Conservation (phyloP, 129 eudicot genomes). For the Gnaphalium uliginosum region DNA sequence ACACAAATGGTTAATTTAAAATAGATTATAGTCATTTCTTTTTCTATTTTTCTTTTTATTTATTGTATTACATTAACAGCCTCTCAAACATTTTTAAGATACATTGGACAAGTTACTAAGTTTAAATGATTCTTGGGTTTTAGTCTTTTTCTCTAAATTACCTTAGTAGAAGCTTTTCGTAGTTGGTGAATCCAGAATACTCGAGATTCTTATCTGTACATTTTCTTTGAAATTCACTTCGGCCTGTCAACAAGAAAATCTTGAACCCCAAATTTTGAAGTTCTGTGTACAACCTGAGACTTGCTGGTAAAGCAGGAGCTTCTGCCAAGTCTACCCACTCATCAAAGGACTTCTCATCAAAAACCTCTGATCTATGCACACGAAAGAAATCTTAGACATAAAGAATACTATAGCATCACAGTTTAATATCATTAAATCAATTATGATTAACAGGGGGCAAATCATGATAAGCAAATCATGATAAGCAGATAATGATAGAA, state of each 20-base stretch:
- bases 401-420: neutral
- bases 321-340: slow-evolving; percentile 65
- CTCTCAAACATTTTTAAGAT: neutral
- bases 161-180: slow-evolving; percentile 78
- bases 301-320: slow-evolving; percentile 83
- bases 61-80: no score
- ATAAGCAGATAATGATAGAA: neutral
- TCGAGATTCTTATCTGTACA: slow-evolving; percentile 53
- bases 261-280: slow-evolving; percentile 65
- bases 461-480: neutral
- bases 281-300: slow-evolving; percentile 74
- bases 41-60: no score
- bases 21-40: no score
- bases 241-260: slow-evolving; percentile 72
- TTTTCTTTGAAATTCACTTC: slow-evolving; percentile 72
- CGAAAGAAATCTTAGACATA: slow-evolving; percentile 22
- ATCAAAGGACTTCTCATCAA: slow-evolving; percentile 57
- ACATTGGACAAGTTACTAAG: neutral
- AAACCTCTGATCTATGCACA: slow-evolving; percentile 54
- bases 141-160: slow-evolving; percentile 29
- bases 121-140: neutral
- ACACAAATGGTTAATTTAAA: no score
- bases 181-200: slow-evolving; percentile 66
- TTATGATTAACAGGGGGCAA: slow-evolving; percentile 8
- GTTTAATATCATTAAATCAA: neutral